Evolutionary conservation across 495 filamentous ascomycete genomes (phyloP).

Genomic region (Trichoderma asperelloides): DNA sequence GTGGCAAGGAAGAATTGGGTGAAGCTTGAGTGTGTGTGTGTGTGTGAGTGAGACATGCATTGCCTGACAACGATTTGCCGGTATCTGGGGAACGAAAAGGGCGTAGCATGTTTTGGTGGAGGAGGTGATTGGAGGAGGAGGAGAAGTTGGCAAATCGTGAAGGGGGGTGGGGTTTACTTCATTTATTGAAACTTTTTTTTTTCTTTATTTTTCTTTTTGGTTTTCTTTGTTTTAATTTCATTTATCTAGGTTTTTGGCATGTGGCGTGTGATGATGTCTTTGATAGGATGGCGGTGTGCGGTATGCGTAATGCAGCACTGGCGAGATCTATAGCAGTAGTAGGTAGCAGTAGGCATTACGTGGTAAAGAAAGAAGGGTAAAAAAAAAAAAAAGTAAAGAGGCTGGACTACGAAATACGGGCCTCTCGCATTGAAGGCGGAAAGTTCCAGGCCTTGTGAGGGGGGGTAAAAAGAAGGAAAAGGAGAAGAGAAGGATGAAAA

Average conservation of each 20-base stretch:
- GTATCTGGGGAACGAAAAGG: conserved; percentile 4
- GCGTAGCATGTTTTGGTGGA: neutral
- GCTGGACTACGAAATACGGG: too few relatives aligned
- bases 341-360: too few relatives aligned
- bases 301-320: neutral
- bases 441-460: too few relatives aligned
- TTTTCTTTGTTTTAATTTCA: neutral
- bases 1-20: neutral
- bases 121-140: neutral
- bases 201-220: neutral
- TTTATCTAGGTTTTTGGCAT: neutral
- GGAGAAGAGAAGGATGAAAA: too few relatives aligned
- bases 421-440: too few relatives aligned
- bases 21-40: too few relatives aligned
- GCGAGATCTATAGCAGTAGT: neutral
- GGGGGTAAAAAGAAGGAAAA: too few relatives aligned
- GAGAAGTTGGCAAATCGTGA: neutral
- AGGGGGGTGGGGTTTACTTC: too few relatives aligned
- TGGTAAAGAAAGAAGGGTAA: too few relatives aligned
- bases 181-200: neutral
- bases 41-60: neutral
- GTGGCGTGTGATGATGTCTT: neutral
- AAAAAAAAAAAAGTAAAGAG: too few relatives aligned
- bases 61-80: neutral
- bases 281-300: neutral